Evolutionary conservation across 176 grass and related monocot species (phyloP), one percentile per base, ranked within the genome.

Genomic region (Triticum turgidum): DNA sequence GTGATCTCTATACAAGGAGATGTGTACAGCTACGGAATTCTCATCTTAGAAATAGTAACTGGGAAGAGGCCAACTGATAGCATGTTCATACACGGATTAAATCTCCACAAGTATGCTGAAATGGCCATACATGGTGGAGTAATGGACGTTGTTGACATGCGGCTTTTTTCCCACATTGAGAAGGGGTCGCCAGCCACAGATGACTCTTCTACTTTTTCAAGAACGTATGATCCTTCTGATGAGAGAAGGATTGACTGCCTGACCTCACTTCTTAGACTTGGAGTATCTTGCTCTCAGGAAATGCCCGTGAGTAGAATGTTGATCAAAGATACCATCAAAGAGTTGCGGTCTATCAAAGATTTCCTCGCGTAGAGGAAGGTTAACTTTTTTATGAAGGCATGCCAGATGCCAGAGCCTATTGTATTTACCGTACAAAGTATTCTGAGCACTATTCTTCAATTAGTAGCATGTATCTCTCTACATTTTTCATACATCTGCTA

Each of bases 11-110:
- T 32, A 1, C 61, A 82, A 37, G 90, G 90, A 61, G 90, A 88
- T 21, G 76, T 83, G 12, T 91, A 91, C 21, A 91, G 86, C 24
- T 91, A 78, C 25, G 86, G 90, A 27, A 78, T 91, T 62, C 82
- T 91, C 11, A 10, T 86, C 5, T 62, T 91, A 22, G 86, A 91
- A 35, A 88, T 88, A 70, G 24, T 86, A 37, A 92, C 81, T 5
- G 82, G 83, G 30, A 86, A 35, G 52, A 82, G 83, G 7, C 90
- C 87, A 2, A 89, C 83, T 0, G 73, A 89, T 6, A 22, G 41
- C 39, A 69, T 27, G 5, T 83, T 89, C 20, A 25, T 11, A 0
- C 61, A 67, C 18, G 73, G 70, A 52, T 25, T 65, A 25, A 86
- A 66, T 39, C 83, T 92, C 65, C 76, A 45, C 10, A 74, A 29